phyloP scores from a whole-genome alignment of 208 protist species.

The Wallacemonas collosoma region DNA sequence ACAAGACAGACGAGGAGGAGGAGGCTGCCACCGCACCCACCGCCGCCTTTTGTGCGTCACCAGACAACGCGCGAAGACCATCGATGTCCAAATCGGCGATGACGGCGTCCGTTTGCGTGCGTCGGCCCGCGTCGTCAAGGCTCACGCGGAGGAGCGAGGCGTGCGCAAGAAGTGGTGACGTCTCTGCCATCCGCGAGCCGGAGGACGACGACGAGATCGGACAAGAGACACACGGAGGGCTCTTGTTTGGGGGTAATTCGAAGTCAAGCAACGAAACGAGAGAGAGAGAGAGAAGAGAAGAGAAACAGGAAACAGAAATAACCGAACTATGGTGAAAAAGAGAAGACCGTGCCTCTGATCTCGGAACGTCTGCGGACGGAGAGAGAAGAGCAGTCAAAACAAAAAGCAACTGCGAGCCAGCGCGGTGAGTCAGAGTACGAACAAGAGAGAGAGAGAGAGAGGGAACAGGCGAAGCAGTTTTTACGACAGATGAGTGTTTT shows the following conservation, averaged over 20 bases:
- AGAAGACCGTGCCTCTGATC: too few relatives aligned
- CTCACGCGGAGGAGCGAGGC: constrained; percentile 11
- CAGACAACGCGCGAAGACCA: neutral
- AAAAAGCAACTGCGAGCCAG: neutral
- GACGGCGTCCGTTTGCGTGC: neutral
- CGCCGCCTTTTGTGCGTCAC: neutral
- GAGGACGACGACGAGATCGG: neutral
- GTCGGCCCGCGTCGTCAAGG: neutral
- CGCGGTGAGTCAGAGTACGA: neutral
- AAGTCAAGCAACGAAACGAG: neutral
- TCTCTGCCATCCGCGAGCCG: neutral
- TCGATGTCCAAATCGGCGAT: constrained; percentile 1
- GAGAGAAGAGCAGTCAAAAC: neutral
- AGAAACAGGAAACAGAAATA: constrained; percentile 20
- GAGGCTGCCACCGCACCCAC: neutral
- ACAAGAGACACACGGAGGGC: neutral
- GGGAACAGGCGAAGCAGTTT: neutral
- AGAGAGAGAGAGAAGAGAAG: constrained; percentile 18
- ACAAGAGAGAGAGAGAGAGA: constrained; percentile 8
- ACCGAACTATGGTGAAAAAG: too few relatives aligned
- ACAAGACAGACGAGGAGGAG: neutral
- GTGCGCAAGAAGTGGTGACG: neutral
- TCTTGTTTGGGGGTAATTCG: neutral
- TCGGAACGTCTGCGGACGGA: neutral
- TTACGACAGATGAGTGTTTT: constrained; percentile 2